phyloP scores from a whole-genome alignment of 2,329 filamentous ascomycete species.

The Aurifilum marmelostoma region DNA sequence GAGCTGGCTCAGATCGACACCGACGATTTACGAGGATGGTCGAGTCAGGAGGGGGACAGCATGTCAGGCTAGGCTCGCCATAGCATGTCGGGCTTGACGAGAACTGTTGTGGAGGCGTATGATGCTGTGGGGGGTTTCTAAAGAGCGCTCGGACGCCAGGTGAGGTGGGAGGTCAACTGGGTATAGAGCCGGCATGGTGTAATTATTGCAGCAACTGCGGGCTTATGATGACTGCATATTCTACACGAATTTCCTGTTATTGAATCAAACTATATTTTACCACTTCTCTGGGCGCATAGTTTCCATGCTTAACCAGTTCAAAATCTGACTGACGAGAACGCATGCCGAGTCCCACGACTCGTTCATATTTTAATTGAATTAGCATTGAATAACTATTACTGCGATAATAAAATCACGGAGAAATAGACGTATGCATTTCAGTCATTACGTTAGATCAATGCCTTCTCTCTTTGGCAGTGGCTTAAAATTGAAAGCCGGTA shows the following conservation, averaged over 20 bases:
- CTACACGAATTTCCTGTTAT: slow-evolving; percentile 22
- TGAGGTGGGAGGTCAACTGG: slow-evolving; percentile 19
- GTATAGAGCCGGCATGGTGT: slow-evolving; percentile 19
- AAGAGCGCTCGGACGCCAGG: slow-evolving; percentile 13
- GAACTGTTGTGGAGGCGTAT: background rate
- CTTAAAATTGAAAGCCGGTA: background rate
- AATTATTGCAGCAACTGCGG: slow-evolving; percentile 18
- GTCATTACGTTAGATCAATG: background rate
- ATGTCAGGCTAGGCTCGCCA: background rate
- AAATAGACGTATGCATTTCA: background rate
- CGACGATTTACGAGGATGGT: slow-evolving; percentile 8
- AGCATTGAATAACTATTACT: background rate
- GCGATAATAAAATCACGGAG: background rate
- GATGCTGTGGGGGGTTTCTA: background rate
- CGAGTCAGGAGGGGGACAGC: slow-evolving; percentile 6
- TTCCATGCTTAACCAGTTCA: too few relatives aligned
- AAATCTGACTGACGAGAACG: too few relatives aligned
- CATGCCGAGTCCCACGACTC: too few relatives aligned
- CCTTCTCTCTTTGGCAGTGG: background rate
- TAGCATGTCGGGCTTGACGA: background rate
- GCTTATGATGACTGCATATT: slow-evolving; percentile 23
- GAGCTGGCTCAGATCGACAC: background rate
- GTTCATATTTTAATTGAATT: too few relatives aligned
- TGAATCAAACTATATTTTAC: slow-evolving; percentile 17
- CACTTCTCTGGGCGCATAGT: background rate